Evolutionary conservation across 768 basidiomycete species (phyloP).

Genomic region (Termitomyces sp.): DNA sequence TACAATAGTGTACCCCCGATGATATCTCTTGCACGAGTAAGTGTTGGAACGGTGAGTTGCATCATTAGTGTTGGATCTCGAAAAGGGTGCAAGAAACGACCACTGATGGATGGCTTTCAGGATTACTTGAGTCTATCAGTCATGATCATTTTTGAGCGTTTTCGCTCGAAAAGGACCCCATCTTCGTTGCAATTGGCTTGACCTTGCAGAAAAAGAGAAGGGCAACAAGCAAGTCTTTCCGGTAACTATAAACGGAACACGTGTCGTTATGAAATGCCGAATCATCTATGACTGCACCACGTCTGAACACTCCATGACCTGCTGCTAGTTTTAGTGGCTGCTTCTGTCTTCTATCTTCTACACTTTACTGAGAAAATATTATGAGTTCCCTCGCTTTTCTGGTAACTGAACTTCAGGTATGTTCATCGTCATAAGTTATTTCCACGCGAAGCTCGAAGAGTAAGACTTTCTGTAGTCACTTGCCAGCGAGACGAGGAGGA

Average conservation of each 20-base stretch:
- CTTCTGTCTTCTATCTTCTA: not conserved
- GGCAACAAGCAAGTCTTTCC: not conserved
- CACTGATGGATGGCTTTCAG: too few relatives aligned
- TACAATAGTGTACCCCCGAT: too few relatives aligned
- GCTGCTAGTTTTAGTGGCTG: not conserved
- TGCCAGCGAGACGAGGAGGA: constrained; percentile 82
- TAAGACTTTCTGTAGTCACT: constrained; percentile 48
- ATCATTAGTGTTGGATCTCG: too few relatives aligned
- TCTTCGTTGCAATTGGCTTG: too few relatives aligned
- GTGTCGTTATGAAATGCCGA: not conserved
- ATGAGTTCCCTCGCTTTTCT: constrained; percentile 18
- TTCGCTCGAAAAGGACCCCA: too few relatives aligned
- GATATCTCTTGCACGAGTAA: too few relatives aligned
- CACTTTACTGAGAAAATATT: not conserved
- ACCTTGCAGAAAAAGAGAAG: too few relatives aligned
- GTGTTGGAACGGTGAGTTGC: too few relatives aligned
- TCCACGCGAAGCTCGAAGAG: not conserved
- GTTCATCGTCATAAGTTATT: not conserved
- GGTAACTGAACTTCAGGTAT: constrained; percentile 12
- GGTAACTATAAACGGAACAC: not conserved
- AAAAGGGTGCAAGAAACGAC: too few relatives aligned
- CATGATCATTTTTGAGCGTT: too few relatives aligned
- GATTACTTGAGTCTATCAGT: too few relatives aligned
- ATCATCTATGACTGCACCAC: not conserved
- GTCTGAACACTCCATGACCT: not conserved